Base-by-base conservation (phyloP, 1,284 basidiomycete genomes). In the Cystobasidium sp. region DNA sequence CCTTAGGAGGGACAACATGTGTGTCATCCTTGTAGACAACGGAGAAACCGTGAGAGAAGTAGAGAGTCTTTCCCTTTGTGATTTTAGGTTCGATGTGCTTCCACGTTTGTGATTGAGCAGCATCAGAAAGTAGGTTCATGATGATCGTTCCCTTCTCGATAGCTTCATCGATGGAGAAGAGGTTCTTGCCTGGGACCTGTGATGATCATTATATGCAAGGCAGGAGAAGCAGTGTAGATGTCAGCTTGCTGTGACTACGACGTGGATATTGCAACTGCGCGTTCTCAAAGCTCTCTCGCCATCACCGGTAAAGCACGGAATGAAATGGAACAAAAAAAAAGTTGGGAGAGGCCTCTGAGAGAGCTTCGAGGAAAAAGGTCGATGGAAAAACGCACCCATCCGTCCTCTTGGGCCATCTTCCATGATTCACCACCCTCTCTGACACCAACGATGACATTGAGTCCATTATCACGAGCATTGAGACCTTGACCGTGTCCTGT, bases 31-130 rank as follows among this genome's bases (percentile, higher is more conserved):
- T 94, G 90, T 91, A 99, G 78, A 99, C 94, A 80, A 98, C 88
- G 79, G 95, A 98, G 90, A 99, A 99, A 82, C 97, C 97, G 85
- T 99, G 97, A 8, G 95, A 94, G 87, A 99, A 99, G 90, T 99
- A 98, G 79, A 99, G 90, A 31, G 97, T 99, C 88, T 99, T 98
- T 85, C 93, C 95, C 88, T 96, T 94, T 84, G 93, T 97, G 77
- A 80, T 77, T 76, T 81, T 82, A 76, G 95, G 94, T 56, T 89
- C 90, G 81, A 99, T 82, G 76, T 88, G 86, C 62, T 90, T 86
- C 96, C 96, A 99, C 49, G 94, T 97, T 83, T 91, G 88, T 43
- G 93, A 94, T 86, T 99, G 97, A 43, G 96, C 96, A 67, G 97
- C 97, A 83, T 99, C 97, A 69, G 95, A 98, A 80, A 99, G 90